A percentile compares a stretch with the other conserved stretches of the same genome.
Evolutionary conservation across 1,284 basidiomycete species (phyloP).

Genomic region (Trichosporon sp.): DNA sequence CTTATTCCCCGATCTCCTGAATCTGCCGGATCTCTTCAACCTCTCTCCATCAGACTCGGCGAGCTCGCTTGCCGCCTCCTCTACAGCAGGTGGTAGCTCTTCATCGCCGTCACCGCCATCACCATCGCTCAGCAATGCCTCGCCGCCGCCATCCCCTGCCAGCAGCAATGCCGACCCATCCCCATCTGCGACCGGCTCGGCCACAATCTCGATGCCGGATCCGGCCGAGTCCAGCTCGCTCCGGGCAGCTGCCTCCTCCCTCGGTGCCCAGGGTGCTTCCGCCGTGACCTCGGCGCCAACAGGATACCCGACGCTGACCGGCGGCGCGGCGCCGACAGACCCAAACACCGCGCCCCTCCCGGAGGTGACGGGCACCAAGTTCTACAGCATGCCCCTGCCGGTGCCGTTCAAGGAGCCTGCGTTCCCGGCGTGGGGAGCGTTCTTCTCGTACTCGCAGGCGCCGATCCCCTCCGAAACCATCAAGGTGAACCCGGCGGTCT

Average conservation of each 20-base stretch:
- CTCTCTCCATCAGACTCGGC: no score
- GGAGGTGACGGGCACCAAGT: background rate
- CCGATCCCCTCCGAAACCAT: background rate
- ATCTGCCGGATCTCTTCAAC: no score
- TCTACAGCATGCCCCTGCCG: background rate
- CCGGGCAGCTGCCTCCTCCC: background rate
- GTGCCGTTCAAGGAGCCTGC: background rate
- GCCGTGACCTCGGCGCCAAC: background rate
- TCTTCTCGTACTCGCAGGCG: slow-evolving; percentile 1
- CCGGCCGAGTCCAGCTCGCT: background rate
- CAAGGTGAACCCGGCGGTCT: background rate
- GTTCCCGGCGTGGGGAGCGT: background rate
- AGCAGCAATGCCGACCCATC: background rate
- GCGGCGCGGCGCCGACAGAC: background rate
- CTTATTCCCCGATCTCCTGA: no score
- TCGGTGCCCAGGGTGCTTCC: background rate
- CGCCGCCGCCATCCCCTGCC: background rate
- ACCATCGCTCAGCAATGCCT: no score
- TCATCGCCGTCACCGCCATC: background rate
- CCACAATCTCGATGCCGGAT: background rate
- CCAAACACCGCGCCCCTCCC: slow-evolving; percentile 3
- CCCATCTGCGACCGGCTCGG: background rate
- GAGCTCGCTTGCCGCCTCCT: no score
- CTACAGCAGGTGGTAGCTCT: no score
- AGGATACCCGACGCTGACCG: slow-evolving; percentile 2